Evolutionary conservation across 2,329 filamentous ascomycete species (phyloP), one percentile per base, ranked within the genome.

Genomic region (Huntiella savannae): DNA sequence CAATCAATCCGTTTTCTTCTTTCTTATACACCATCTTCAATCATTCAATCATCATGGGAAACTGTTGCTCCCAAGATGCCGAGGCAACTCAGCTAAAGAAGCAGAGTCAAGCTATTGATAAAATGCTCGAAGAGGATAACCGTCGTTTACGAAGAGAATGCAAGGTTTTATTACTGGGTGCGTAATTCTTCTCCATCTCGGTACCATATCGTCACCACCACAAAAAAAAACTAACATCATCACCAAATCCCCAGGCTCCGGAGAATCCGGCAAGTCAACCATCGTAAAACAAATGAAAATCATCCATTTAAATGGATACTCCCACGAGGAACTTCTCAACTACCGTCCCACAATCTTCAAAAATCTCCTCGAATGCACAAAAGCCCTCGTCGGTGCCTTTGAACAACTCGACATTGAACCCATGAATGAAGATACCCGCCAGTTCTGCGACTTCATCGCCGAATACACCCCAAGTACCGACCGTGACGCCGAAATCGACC

Each of bases 271-370:
- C 55, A 98, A 98, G 66, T 96, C 91, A 49, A 98, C 91, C 7
- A 96, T 98, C 57, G 91, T 98, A 55, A 98, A 98, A 65, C 91
- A 98, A 70, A 98, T 98, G 91, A 98, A 96, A 66, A 98, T 98
- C 56, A 96, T 98, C 58, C 91, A 98, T 59, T 81, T 96, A 57
- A 94, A 95, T 65, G 91, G 91, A 51, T 98, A 98, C 64, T 87
- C 84, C 8, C 77, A 85, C 54, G 88, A 96, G 56, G 91, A 98
- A 63, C 71, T 96, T 43, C 82, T 82, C 57, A 80, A 94, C 60
- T 96, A 96, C 67, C 82, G 91, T 50, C 76, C 93, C 52, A 96
- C 91, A 33, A 86, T 98, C 50, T 98, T 93, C 69, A 98, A 98
- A 66, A 98, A 98, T 61, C 71, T 98, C 50, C 75, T 96, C 55